phyloP scores from a whole-genome alignment of 2,329 filamentous ascomycete species.

The Sclerotinia minor region DNA sequence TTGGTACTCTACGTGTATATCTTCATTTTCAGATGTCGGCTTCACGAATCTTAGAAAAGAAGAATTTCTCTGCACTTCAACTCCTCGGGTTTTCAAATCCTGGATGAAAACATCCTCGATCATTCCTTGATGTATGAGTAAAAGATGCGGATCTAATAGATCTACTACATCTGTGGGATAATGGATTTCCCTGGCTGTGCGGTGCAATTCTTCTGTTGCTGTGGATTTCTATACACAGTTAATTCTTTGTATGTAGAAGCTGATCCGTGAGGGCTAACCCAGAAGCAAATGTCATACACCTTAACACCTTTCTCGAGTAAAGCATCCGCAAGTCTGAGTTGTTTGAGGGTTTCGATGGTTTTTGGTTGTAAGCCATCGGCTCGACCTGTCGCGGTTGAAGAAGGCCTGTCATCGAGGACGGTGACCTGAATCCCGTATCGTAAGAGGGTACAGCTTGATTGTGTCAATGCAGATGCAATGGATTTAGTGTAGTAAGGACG shows the following conservation, averaged over 20 bases:
- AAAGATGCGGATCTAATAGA: conserved; percentile 37
- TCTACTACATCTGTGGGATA: conserved; percentile 37
- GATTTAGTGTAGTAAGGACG: not conserved
- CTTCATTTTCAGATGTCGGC: conserved; percentile 32
- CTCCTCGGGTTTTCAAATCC: conserved; percentile 51
- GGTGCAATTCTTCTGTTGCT: conserved; percentile 26
- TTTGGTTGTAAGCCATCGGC: conserved; percentile 64
- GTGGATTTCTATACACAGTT: conserved; percentile 43
- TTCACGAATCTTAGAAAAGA: conserved; percentile 44
- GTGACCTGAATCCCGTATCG: conserved; percentile 65
- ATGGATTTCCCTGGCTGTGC: conserved; percentile 44
- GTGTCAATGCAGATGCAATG: conserved; percentile 42
- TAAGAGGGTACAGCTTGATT: conserved; percentile 49
- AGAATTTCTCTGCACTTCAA: conserved; percentile 49
- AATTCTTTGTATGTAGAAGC: conserved; percentile 37
- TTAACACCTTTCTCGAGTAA: conserved; percentile 59
- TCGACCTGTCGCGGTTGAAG: conserved; percentile 61
- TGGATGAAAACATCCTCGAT: conserved; percentile 57
- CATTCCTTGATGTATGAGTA: conserved; percentile 54
- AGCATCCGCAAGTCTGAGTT: conserved; percentile 56
- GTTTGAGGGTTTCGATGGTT: conserved; percentile 63
- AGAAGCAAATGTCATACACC: conserved; percentile 59
- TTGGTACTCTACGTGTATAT: conserved; percentile 49
- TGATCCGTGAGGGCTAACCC: conserved; percentile 48
- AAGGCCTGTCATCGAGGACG: conserved; percentile 67